Conservation (phyloP, 805 yeast genomes). For the Nakazawaea siamensis region DNA sequence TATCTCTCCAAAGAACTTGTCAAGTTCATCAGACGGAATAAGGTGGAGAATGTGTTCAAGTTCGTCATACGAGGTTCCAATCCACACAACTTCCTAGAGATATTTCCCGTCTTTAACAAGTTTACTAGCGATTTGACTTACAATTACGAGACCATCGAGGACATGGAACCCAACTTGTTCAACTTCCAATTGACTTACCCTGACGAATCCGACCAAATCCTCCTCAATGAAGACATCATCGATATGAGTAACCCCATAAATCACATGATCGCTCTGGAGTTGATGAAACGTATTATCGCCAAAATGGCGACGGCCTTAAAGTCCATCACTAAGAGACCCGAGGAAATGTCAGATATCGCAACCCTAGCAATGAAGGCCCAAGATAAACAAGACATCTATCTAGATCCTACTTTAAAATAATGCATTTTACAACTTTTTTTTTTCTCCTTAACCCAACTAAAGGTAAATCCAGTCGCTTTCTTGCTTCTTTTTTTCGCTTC, state of each 20-base stretch:
- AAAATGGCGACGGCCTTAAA: not conserved
- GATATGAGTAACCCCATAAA: conserved; percentile 2
- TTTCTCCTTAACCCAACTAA: too few species aligned
- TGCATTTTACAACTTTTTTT: too few species aligned
- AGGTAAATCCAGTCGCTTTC: too few species aligned
- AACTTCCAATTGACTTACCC: conserved; percentile 1
- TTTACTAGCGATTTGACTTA: not conserved
- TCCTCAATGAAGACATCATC: conserved; percentile 2
- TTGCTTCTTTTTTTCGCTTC: too few species aligned
- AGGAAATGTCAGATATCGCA: conserved; percentile 8
- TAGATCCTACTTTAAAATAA: too few species aligned
- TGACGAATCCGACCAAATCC: not conserved
- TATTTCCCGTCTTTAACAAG: conserved; percentile 7
- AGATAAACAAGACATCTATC: too few species aligned
- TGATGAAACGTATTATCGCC: conserved; percentile 2
- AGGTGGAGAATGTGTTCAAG: not conserved
- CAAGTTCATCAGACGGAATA: not conserved
- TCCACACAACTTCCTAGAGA: conserved; percentile 5
- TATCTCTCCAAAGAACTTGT: too few species aligned
- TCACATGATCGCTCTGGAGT: conserved; percentile 4
- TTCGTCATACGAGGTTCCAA: conserved; percentile 1
- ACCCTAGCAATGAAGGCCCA: conserved; percentile 8
- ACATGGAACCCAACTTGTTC: conserved; percentile 1
- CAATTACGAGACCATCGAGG: not conserved
- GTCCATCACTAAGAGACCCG: not conserved